Evolutionary conservation across 1,284 basidiomycete species (phyloP), one percentile per base, ranked within the genome.

Genomic region (Earliella scabrosa): DNA sequence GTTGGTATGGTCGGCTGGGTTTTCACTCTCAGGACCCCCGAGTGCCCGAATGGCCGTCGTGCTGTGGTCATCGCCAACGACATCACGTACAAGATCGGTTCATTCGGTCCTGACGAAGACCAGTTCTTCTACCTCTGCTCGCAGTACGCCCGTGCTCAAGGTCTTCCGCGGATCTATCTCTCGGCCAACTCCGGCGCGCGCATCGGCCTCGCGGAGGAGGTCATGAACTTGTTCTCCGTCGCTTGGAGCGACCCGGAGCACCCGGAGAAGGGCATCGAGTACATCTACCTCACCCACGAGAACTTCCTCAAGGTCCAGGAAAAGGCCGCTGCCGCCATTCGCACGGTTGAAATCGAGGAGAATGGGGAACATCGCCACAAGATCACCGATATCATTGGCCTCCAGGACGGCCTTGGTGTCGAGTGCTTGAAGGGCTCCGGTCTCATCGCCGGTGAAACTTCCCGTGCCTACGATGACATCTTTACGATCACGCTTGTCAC

Each of bases 1-100:
- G 94, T 93, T 70, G 97, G 97, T 70, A 99, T 99, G 97, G 93
- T 99, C 52, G 97, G 88, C 9, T 99, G 97, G 97, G 87, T 97
- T 31, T 96, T 95, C 80, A 95, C 88, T 5, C 81, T 98, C 65
- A 82, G 83, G 67, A 99, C 97, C 1, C 97, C 97, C 11, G 97
- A 99, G 76, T 98, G 86, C 76, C 94, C 94, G 48, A 76, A 85
- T 41, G 97, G 97, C 34, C 93, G 97, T 65, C 87, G 85, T 61
- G 85, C 90, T 1, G 90, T 99, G 10, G 89, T 96, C 53, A 87
- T 99, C 61, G 95, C 97, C 55, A 99, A 99, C 78, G 97, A 99
- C 70, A 99, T 99, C 75, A 99, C 97, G 20, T 97, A 87, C 82
- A 97, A 95, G 78, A 98, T 98, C 60, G 97, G 97, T 63, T 98